phyloP scores from a whole-genome alignment of 345 rosid genomes.

The Populus ilicifolia region DNA sequence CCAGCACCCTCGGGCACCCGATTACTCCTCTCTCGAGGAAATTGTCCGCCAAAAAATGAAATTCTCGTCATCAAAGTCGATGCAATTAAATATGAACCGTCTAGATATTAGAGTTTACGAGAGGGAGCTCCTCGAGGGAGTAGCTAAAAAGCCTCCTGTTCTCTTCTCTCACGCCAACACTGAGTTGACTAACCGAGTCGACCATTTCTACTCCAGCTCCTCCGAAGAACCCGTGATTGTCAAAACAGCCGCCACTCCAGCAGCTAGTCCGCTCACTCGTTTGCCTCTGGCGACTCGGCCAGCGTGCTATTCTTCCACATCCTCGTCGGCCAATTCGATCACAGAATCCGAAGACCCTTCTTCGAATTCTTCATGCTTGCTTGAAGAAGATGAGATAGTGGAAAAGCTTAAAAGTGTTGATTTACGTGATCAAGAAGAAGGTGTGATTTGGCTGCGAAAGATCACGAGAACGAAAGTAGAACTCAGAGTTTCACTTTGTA shows the following conservation, averaged over 20 bases:
- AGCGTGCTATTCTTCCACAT: slow-evolving; percentile 39
- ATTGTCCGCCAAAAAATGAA: slow-evolving; percentile 13
- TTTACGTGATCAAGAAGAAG: slow-evolving; percentile 26
- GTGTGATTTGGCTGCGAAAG: slow-evolving; percentile 17
- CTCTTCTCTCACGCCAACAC: slow-evolving; percentile 36
- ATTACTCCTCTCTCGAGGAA: slow-evolving; percentile 13
- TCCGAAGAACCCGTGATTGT: slow-evolving; percentile 32
- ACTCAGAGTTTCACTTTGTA: slow-evolving; percentile 10
- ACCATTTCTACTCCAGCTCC: slow-evolving; percentile 28
- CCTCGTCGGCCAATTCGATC: slow-evolving; percentile 17
- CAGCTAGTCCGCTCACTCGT: slow-evolving; percentile 54
- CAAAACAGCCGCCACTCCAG: background rate
- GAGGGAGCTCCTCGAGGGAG: slow-evolving; percentile 53
- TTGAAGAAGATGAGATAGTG: slow-evolving; percentile 23
- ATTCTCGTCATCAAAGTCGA: background rate
- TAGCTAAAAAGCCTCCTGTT: slow-evolving; percentile 36
- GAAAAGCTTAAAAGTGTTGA: slow-evolving; percentile 22
- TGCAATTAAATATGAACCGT: background rate
- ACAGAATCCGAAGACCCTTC: slow-evolving; percentile 15
- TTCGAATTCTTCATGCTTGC: background rate
- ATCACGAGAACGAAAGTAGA: slow-evolving; percentile 23
- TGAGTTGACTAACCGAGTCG: slow-evolving; percentile 34
- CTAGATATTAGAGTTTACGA: slow-evolving; percentile 58
- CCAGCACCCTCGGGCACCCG: slow-evolving; percentile 17
- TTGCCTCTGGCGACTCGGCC: slow-evolving; percentile 70